These are phyloP conservation scores for Stemphylium vesicarium DNA, from an alignment of 2,329 filamentous ascomycete genomes.

Conservation along the genomic window DNA sequence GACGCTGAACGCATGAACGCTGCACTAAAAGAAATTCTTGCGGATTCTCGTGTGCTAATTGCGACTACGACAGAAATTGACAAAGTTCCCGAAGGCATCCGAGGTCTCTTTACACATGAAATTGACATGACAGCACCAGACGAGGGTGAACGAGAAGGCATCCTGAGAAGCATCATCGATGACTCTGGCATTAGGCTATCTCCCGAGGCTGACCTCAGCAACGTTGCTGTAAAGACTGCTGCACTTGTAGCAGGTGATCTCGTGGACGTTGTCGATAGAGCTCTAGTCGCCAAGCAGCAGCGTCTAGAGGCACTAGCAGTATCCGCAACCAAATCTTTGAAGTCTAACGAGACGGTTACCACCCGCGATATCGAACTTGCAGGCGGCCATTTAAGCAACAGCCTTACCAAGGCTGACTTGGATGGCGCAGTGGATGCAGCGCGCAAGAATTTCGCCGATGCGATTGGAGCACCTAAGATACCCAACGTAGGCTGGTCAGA, in stretches of 20 bases:
- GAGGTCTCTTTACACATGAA: slow-evolving; percentile 93
- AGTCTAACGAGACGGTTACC: slow-evolving; percentile 57
- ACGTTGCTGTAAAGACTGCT: slow-evolving; percentile 92
- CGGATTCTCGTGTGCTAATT: slow-evolving; percentile 81
- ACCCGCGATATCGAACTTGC: slow-evolving; percentile 86
- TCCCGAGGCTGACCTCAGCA: slow-evolving; percentile 80
- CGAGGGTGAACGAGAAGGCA: slow-evolving; percentile 88
- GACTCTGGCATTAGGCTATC: slow-evolving; percentile 79
- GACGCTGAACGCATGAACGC: slow-evolving; percentile 89
- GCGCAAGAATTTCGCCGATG: slow-evolving; percentile 96
- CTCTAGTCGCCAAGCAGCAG: slow-evolving; percentile 75
- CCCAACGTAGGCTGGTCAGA: slow-evolving; percentile 97
- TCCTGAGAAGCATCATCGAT: slow-evolving; percentile 78
- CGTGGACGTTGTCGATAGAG: slow-evolving; percentile 91
- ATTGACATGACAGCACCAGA: slow-evolving; percentile 92
- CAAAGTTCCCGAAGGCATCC: slow-evolving; percentile 87
- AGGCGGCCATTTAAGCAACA: slow-evolving; percentile 78
- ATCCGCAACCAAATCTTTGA: slow-evolving; percentile 48
- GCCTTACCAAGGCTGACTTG: slow-evolving; percentile 83
- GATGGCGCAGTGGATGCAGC: slow-evolving; percentile 93
- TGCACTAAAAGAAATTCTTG: slow-evolving; percentile 81
- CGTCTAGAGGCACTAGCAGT: slow-evolving; percentile 76
- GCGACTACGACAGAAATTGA: slow-evolving; percentile 96
- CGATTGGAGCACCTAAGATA: slow-evolving; percentile 97
- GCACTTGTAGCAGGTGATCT: slow-evolving; percentile 93